Conservation (phyloP, 1,284 basidiomycete genomes). For the Mrakiaceae sp. region DNA sequence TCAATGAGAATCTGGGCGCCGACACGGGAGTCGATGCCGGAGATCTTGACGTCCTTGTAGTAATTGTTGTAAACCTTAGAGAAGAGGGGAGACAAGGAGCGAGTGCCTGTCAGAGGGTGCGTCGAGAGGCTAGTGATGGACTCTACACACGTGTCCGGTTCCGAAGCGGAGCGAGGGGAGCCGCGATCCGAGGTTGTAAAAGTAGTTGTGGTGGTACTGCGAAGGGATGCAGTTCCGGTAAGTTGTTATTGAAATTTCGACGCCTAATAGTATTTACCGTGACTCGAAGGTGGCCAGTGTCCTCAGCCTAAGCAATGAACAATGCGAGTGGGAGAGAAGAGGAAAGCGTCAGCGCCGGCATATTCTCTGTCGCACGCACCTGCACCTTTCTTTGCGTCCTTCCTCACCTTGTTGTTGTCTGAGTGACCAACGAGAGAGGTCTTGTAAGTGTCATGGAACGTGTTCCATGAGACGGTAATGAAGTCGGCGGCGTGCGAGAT, state of each 20-base stretch:
- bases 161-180: slow-evolving; percentile 29
- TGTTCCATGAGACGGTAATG: neutral
- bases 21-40: slow-evolving; percentile 24
- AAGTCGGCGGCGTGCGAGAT: slow-evolving; percentile 24
- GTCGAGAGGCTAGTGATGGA: too few species aligned
- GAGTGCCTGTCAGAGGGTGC: too few species aligned
- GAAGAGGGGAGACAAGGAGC: too few species aligned
- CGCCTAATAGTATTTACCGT: neutral
- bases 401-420: slow-evolving; percentile 20
- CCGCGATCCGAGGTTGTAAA: slow-evolving; percentile 20
- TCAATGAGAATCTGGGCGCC: slow-evolving; percentile 27
- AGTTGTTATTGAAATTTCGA: neutral
- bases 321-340: too few species aligned
- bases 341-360: neutral
- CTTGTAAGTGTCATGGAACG: neutral
- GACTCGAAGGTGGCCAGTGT: slow-evolving; percentile 22
- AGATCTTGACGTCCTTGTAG: slow-evolving; percentile 22
- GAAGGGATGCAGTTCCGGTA: slow-evolving; percentile 1
- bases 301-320: slow-evolving; percentile 13
- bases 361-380: neutral
- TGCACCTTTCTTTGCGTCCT: neutral
- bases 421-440: slow-evolving; percentile 20
- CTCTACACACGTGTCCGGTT: slow-evolving; percentile 21
- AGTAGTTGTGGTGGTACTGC: neutral
- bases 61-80: slow-evolving; percentile 22